Conservation (phyloP, 176 grass and related monocot genomes). For the Zoysia japonica region DNA sequence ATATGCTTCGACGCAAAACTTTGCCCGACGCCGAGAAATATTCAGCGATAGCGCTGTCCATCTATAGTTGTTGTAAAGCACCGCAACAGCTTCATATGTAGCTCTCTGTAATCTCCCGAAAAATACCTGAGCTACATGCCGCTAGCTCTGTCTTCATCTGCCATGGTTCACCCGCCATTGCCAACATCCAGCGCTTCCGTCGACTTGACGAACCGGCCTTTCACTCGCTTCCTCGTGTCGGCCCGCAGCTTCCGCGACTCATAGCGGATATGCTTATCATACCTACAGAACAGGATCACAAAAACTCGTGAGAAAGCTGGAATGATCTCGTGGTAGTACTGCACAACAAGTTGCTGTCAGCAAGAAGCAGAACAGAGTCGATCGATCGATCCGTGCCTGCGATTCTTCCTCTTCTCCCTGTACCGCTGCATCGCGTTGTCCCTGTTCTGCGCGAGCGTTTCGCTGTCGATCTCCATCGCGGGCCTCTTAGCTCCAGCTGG, state of each 20-base stretch:
- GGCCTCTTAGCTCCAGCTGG: constrained; percentile 29
- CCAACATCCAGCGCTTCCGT: constrained; percentile 26
- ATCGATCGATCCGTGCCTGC: constrained; percentile 51
- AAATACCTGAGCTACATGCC: constrained; percentile 19
- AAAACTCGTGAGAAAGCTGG: not conserved
- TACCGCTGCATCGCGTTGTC: constrained; percentile 88
- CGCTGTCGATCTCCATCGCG: constrained; percentile 50
- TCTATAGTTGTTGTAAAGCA: not conserved
- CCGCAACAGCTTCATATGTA: not conserved
- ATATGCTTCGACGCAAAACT: constrained; percentile 6
- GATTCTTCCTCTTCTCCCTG: constrained; percentile 84
- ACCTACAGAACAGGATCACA: constrained; percentile 43
- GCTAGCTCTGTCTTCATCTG: constrained; percentile 14
- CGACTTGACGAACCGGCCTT: constrained; percentile 85
- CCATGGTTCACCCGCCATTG: constrained; percentile 41
- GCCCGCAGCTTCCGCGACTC: constrained; percentile 91
- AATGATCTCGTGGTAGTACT: not conserved
- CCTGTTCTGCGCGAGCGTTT: constrained; percentile 74
- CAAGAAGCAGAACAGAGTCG: not conserved
- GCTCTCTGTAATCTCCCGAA: not conserved
- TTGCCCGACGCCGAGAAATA: not conserved
- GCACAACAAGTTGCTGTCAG: constrained; percentile 17
- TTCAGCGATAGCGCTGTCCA: not conserved
- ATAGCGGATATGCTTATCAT: constrained; percentile 87
- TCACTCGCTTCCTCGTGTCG: constrained; percentile 81